Base-by-base conservation (phyloP, 306 rosid genomes). In the Begonia masoniana region DNA sequence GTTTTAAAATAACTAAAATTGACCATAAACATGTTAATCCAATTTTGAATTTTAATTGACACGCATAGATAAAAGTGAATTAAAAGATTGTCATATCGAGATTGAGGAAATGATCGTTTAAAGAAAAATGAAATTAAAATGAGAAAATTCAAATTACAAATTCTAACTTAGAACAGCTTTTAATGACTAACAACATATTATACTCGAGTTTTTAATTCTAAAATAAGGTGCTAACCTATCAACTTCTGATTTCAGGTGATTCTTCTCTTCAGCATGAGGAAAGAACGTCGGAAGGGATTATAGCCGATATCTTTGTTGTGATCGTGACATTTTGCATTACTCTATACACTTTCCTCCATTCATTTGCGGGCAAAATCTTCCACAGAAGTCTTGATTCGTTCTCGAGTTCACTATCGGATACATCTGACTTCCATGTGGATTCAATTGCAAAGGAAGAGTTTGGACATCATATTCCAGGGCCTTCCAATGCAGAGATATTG, bases 251-350 rank as follows among this genome's bases (percentile, higher is more conserved):
- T 71, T 72, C 89, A 88, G 97, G 74, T 66, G 65, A 56, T 51
- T 49, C 66, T 41, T 51, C 67, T 58, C 70, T 45, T n/a, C 41
- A 47, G 43, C 66, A 51, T 15, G 59, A 24, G 35, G 74, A 62
- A 57, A 65, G 56, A 43, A 59, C 59, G 49, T 21, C 61, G 11
- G 62, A 59, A 39, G 75, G 76, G 63, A 60, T 70, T 10, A 48
- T 13, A 58, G 63, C 73, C 45, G 59, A 61, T 64, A 16, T 75
- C 39, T 74, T 70, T 79, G 70, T 81, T 68, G 53, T 62, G 62
- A 51, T 85, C 39, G 52, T 72, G 71, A 76, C 85, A 51, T 68
- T 82, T 74, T 73, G 76, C 66, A 56, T 82, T 54, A 67, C 84
- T 60, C 68, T 84, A 17, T 12, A 70, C 62, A 50, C 79, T 17